Evolutionary conservation across 495 filamentous ascomycete genomes (phyloP).

Genomic region (Annulohypoxylon stygium): DNA sequence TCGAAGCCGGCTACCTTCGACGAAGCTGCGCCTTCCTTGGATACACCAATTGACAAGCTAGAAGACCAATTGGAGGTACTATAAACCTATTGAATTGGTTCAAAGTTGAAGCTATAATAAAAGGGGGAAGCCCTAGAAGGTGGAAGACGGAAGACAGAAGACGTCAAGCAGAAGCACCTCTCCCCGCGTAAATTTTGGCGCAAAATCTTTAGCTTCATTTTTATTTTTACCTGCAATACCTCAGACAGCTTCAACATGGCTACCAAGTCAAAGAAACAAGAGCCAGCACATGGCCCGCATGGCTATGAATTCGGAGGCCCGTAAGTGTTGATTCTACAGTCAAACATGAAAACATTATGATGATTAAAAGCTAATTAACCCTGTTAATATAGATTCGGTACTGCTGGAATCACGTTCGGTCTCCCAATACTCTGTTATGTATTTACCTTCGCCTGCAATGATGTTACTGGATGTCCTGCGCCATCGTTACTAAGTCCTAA

Average conservation of each 20-base stretch:
- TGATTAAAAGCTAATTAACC: constrained; percentile 20
- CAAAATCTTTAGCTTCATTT: neutral
- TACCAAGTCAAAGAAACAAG: constrained; percentile 32
- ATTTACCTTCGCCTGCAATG: constrained; percentile 89
- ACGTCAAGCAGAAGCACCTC: neutral
- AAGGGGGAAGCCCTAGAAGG: neutral
- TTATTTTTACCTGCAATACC: neutral
- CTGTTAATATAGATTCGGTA: constrained; percentile 73
- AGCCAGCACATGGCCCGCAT: constrained; percentile 27
- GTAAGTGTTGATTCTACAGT: constrained; percentile 67
- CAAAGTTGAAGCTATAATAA: constrained; percentile 9
- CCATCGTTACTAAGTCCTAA: constrained; percentile 85
- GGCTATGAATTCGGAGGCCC: constrained; percentile 90
- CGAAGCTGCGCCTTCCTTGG: neutral
- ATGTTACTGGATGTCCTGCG: constrained; percentile 89
- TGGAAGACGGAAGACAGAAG: neutral
- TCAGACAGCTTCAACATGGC: constrained; percentile 26
- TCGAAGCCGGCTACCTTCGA: constrained; percentile 15
- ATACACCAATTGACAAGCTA: neutral
- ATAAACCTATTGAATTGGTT: neutral
- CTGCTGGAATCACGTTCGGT: constrained; percentile 77
- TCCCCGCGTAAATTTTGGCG: neutral
- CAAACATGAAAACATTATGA: neutral
- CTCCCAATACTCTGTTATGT: constrained; percentile 81
- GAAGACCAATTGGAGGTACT: neutral